These are phyloP conservation scores for Aquilaria malaccensis DNA, from an alignment of 345 rosid genomes.

Conservation along the genomic window DNA sequence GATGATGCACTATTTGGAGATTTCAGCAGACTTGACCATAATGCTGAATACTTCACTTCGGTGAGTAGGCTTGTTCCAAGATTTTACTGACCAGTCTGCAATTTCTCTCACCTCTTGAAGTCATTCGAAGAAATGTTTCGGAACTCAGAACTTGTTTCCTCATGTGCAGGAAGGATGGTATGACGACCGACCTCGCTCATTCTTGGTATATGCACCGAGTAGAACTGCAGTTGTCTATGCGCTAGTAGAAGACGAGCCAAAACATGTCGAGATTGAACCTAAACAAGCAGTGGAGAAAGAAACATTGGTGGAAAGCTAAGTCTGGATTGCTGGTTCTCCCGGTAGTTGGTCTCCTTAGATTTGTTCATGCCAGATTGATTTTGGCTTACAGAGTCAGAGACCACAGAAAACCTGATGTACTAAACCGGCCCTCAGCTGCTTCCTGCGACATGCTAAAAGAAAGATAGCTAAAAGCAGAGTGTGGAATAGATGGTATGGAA, in stretches of 20 bases:
- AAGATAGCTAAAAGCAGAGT: too few species aligned
- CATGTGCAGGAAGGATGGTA: constrained; percentile 60
- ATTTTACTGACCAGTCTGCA: background rate
- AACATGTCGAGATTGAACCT: background rate
- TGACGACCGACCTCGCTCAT: constrained; percentile 63
- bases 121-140: background rate
- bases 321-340: too few species aligned
- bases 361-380: too few species aligned
- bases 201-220: constrained; percentile 76
- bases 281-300: background rate
- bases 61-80: constrained; percentile 36
- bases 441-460: too few species aligned
- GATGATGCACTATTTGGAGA: constrained; percentile 81
- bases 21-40: constrained; percentile 49
- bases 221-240: constrained; percentile 89
- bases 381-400: too few species aligned
- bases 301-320: background rate
- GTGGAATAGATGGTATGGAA: too few species aligned
- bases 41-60: constrained; percentile 56
- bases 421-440: too few species aligned
- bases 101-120: background rate
- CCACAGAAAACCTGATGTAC: too few species aligned
- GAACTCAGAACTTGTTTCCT: constrained; percentile 5
- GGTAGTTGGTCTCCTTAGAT: too few species aligned
- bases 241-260: constrained; percentile 35